Percentiles rank a stretch among this genome's conserved stretches.
These are phyloP conservation scores for Mortierella sp. DNA, from an alignment of 371 early-diverging fungal species.

Conservation along the genomic window DNA sequence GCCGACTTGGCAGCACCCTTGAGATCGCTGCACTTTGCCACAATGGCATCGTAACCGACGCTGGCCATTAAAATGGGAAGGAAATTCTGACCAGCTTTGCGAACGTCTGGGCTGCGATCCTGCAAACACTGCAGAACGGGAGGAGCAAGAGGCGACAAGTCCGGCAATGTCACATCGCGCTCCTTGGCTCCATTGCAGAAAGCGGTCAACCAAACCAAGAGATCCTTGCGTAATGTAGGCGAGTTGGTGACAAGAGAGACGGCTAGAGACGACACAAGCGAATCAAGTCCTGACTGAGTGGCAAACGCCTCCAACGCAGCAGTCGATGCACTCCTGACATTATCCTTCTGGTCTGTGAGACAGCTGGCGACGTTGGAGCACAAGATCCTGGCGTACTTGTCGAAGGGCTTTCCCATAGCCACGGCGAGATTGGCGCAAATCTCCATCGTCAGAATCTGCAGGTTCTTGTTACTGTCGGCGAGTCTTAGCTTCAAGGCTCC, in stretches of 20 bases:
- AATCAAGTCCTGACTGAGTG: slow-evolving; percentile 75
- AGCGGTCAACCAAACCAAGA: slow-evolving; percentile 78
- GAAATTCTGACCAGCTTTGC: slow-evolving; percentile 84
- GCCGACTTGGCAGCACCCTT: slow-evolving; percentile 78
- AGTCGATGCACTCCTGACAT: slow-evolving; percentile 85
- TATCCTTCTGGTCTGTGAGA: slow-evolving; percentile 90
- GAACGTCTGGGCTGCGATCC: slow-evolving; percentile 90
- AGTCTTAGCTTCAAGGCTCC: slow-evolving; percentile 86
- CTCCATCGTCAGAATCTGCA: slow-evolving; percentile 81
- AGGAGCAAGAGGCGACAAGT: slow-evolving; percentile 74
- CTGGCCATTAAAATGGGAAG: slow-evolving; percentile 71
- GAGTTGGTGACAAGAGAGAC: slow-evolving; percentile 80
- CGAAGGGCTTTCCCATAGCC: slow-evolving; percentile 91
- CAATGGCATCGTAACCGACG: slow-evolving; percentile 74
- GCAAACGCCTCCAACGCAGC: slow-evolving; percentile 79
- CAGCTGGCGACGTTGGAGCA: slow-evolving; percentile 72
- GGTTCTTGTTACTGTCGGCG: slow-evolving; percentile 91
- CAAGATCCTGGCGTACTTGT: slow-evolving; percentile 75
- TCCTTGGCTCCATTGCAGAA: slow-evolving; percentile 58
- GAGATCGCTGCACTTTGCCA: slow-evolving; percentile 72
- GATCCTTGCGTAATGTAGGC: slow-evolving; percentile 87
- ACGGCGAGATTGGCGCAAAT: slow-evolving; percentile 78
- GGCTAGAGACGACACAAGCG: slow-evolving; percentile 75
- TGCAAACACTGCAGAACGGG: slow-evolving; percentile 86
- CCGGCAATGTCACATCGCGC: slow-evolving; percentile 64